phyloP scores from a whole-genome alignment of 768 basidiomycete species.

The Cystobasidiopsis lactophilus region DNA sequence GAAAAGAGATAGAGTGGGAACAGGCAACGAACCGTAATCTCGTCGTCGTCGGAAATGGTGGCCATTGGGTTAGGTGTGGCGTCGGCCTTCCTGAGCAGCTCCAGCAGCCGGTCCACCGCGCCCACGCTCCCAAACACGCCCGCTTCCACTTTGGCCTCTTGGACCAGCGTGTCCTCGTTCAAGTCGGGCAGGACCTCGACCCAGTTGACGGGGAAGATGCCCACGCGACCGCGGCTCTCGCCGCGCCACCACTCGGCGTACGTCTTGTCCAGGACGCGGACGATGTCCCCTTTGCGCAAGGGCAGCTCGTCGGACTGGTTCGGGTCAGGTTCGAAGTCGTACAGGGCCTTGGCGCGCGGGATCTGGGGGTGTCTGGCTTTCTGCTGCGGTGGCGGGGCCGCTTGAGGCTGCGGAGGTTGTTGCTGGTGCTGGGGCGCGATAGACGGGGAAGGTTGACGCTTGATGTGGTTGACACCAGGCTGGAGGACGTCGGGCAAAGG shows the following conservation, averaged over 20 bases:
- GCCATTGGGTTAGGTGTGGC: conserved; percentile 36
- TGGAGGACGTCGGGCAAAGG: conserved; percentile 1
- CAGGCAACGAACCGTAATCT: conserved; percentile 53
- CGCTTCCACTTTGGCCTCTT: conserved; percentile 66
- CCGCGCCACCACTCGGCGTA: conserved; percentile 14
- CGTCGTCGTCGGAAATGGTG: conserved; percentile 73
- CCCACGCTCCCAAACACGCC: conserved; percentile 68
- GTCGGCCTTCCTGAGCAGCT: conserved; percentile 50
- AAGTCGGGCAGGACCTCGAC: conserved; percentile 9
- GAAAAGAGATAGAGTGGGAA: neutral
- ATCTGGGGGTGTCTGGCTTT: neutral
- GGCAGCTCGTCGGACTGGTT: conserved; percentile 9
- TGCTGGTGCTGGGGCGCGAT: neutral
- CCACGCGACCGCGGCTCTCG: conserved; percentile 9
- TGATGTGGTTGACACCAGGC: too few species aligned
- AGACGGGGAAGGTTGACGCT: neutral
- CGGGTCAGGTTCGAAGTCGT: conserved; percentile 8
- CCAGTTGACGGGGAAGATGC: conserved; percentile 13
- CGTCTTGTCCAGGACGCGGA: conserved; percentile 7
- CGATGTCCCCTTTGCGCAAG: conserved; percentile 10
- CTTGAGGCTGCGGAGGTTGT: conserved; percentile 1
- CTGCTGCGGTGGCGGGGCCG: neutral
- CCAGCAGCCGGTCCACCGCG: conserved; percentile 57
- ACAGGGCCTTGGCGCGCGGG: conserved; percentile 7
- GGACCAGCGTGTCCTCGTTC: conserved; percentile 3